These are phyloP conservation scores for Arabidopsis thaliana DNA, from an alignment of 345 rosid genomes.

Conservation along the genomic window DNA sequence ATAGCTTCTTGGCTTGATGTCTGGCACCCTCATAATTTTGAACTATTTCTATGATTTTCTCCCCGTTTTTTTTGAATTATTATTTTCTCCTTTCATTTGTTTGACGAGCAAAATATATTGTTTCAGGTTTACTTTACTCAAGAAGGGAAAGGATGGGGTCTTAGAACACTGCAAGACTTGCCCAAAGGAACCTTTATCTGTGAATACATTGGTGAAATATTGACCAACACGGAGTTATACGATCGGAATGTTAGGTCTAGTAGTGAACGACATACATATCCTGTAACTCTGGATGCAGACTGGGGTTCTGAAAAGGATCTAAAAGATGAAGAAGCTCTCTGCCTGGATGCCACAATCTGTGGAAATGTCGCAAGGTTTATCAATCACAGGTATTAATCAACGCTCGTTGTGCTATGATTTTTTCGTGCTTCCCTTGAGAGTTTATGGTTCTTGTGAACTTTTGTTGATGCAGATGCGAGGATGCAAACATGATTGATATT, in stretches of 20 bases:
- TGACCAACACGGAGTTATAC: conserved; percentile 70
- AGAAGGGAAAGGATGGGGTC: conserved; percentile 90
- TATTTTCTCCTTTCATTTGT: too few species aligned
- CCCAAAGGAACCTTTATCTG: conserved; percentile 91
- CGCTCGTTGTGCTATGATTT: background rate
- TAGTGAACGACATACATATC: conserved; percentile 57
- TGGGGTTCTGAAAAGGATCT: conserved; percentile 68
- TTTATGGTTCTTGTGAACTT: conserved; percentile 18
- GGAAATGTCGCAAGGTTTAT: conserved; percentile 95
- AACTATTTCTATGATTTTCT: too few species aligned
- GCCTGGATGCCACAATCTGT: conserved; percentile 72
- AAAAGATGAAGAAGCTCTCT: conserved; percentile 85
- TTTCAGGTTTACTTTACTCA: conserved; percentile 75
- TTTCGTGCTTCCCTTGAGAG: conserved; percentile 6
- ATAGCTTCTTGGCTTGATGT: conserved; percentile 7
- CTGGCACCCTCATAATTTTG: conserved; percentile 6
- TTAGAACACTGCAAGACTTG: conserved; percentile 74
- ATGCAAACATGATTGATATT: conserved; percentile 89
- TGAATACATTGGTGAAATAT: conserved; percentile 85
- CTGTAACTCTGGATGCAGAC: conserved; percentile 79
- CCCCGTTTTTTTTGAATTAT: too few species aligned
- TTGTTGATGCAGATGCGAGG: conserved; percentile 64
- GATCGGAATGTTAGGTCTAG: conserved; percentile 55
- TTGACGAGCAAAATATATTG: conserved; percentile 32
- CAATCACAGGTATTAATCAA: conserved; percentile 74